Base-by-base conservation (phyloP, 768 basidiomycete species). In the Udeniomyces megalosporus region DNA sequence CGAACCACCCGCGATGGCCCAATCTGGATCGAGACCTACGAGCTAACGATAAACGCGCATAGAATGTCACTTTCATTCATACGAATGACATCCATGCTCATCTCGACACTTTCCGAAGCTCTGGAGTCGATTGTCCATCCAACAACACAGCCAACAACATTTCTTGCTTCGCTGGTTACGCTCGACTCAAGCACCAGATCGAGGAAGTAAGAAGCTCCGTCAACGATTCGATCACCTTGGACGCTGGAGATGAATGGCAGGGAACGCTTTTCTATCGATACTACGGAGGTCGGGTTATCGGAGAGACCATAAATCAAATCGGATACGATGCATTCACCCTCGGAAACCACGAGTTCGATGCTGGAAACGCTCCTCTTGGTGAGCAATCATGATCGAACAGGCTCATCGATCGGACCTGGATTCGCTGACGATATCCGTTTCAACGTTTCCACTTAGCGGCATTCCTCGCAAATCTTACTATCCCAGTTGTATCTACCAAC, bases 191-290 rank as follows among this genome's bases (percentile, higher is more conserved):
- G 69, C 67, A 70, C 74, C 75, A 49, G 78, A 77, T 70, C 72
- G 74, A 62, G 76, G 75, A 60, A 76, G 68, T 71, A 2, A 67
- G 77, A 32, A 68, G 67, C 6, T 67, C 64, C 11, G 72, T 71
- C 31, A 67, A 71, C 26, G 74, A 78, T 68, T 74, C 73, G 8
- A 62, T 79, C 3, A 73, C 78, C 62, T 66, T 78, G 51, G 77
- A 78, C 67, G 74, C 75, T 50, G 78, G 78, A 5, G 78, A 79
- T 65, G 78, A 79, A 66, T 78, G 78, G 67, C 78, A 73, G 24
- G 63, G 42, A 66, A 71, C 24, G 73, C 78, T 68, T 73, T 72
- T 15, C 62, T 78, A 12, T 73, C 78, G 28, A 62, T 67, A 78
- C 57, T 77, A 78, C 67, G 74, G 75, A 52, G 78, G 78, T 32